phyloP scores from a whole-genome alignment of 495 filamentous ascomycete species.

The Aspergillus avenaceus region DNA sequence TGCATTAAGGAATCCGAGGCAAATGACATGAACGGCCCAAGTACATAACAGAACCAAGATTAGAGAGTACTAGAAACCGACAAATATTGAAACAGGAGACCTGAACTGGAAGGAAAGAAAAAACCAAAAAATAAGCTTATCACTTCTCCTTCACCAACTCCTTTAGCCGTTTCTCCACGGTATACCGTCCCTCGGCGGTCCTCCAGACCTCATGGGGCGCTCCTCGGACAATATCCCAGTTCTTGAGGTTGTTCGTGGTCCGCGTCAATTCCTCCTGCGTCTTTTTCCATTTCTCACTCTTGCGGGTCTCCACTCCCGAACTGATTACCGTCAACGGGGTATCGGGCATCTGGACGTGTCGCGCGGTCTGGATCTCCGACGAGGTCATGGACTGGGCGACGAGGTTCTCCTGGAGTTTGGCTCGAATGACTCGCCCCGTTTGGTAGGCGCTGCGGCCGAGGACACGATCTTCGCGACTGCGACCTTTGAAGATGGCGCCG shows the following conservation, averaged over 20 bases:
- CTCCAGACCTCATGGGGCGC: conserved; percentile 88
- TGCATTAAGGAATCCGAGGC: too few relatives aligned
- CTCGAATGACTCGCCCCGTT: conserved; percentile 75
- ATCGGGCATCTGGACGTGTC: conserved; percentile 68
- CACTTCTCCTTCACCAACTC: conserved; percentile 47
- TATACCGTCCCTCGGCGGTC: conserved; percentile 58
- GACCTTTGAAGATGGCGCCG: conserved; percentile 74
- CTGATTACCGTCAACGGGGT: conserved; percentile 79
- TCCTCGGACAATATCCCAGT: conserved; percentile 82
- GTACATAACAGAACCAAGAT: background rate
- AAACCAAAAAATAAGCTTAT: background rate
- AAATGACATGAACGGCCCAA: too few relatives aligned
- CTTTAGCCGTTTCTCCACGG: conserved; percentile 66
- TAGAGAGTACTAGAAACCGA: background rate
- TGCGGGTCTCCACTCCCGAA: conserved; percentile 58
- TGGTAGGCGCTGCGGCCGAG: conserved; percentile 76
- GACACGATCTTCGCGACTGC: conserved; percentile 77
- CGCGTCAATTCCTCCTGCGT: conserved; percentile 79
- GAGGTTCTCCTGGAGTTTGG: conserved; percentile 87
- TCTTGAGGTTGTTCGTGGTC: conserved; percentile 68
- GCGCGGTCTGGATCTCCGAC: conserved; percentile 71
- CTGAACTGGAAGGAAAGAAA: background rate
- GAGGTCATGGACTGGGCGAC: conserved; percentile 78
- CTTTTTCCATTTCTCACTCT: conserved; percentile 66
- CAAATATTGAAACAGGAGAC: background rate